A percentile compares a stretch with the other conserved stretches of the same genome.
phyloP scores from a whole-genome alignment of 495 filamentous ascomycete genomes.

The Penicillium cinerascens region DNA sequence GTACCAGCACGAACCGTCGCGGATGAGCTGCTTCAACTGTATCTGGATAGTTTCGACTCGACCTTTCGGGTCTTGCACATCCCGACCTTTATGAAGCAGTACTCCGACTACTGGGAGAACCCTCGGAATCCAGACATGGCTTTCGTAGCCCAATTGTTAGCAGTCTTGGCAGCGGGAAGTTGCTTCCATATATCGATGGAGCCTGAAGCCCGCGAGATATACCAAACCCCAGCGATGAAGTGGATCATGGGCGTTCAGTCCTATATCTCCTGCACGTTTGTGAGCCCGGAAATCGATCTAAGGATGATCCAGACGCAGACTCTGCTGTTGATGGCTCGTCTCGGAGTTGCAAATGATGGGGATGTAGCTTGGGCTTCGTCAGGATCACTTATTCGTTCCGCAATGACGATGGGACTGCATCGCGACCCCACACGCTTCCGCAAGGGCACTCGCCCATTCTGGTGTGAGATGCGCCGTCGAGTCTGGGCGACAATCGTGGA shows the following conservation, averaged over 20 bases:
- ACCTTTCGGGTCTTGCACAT: conserved; percentile 55
- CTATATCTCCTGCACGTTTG: conserved; percentile 51
- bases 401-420: conserved; percentile 58
- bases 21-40: conserved; percentile 51
- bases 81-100: conserved; percentile 53
- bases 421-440: conserved; percentile 54
- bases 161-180: conserved; percentile 52
- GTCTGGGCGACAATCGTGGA: conserved; percentile 64
- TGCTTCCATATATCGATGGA: conserved; percentile 35
- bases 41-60: conserved; percentile 56
- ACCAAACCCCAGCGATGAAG: conserved; percentile 33
- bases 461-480: conserved; percentile 54
- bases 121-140: conserved; percentile 27
- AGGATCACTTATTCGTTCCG: conserved; percentile 52
- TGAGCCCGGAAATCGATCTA: conserved; percentile 50
- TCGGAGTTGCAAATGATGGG: conserved; percentile 46
- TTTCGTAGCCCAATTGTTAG: conserved; percentile 49
- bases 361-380: conserved; percentile 56
- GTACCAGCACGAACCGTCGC: conserved; percentile 46
- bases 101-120: conserved; percentile 47
- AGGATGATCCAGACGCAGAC: conserved; percentile 52
- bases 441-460: conserved; percentile 36
- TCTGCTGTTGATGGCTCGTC: conserved; percentile 52
- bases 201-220: conserved; percentile 20
- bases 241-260: conserved; percentile 58